A percentile compares a stretch with the other conserved stretches of the same genome.
Conservation (phyloP, 2,329 filamentous ascomycete species). For the Neonectria ditissima region DNA sequence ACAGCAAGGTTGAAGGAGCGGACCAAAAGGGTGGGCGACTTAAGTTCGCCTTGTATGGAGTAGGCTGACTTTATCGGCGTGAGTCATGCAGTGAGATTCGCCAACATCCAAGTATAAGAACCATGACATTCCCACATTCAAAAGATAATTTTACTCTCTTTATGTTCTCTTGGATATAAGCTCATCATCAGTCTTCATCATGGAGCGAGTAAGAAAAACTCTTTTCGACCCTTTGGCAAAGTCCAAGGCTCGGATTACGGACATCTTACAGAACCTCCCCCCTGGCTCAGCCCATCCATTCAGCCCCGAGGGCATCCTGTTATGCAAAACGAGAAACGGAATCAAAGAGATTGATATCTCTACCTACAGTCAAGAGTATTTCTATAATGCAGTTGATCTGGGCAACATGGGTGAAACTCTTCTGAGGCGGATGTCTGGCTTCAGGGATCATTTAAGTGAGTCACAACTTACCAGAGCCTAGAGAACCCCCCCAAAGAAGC, state of each 20-base stretch:
- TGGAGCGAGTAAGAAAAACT: conserved; percentile 33
- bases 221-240: conserved; percentile 33
- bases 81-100: neutral
- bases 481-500: neutral
- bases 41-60: neutral
- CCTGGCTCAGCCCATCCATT: conserved; percentile 35
- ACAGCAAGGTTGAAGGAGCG: neutral
- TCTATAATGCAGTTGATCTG: conserved; percentile 36
- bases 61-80: neutral
- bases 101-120: neutral
- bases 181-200: conserved; percentile 7
- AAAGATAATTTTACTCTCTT: neutral
- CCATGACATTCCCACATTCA: neutral
- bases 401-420: conserved; percentile 36
- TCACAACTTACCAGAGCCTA: neutral
- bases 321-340: conserved; percentile 23
- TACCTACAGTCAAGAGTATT: conserved; percentile 27
- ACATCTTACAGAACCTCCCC: conserved; percentile 28
- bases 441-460: conserved; percentile 15
- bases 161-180: neutral
- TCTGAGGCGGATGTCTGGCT: conserved; percentile 29
- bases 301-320: conserved; percentile 30
- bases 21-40: no score
- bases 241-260: conserved; percentile 29
- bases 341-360: conserved; percentile 36